Base-by-base conservation (phyloP, 352 stramenopile genomes). In the Phytopythium montanum region DNA sequence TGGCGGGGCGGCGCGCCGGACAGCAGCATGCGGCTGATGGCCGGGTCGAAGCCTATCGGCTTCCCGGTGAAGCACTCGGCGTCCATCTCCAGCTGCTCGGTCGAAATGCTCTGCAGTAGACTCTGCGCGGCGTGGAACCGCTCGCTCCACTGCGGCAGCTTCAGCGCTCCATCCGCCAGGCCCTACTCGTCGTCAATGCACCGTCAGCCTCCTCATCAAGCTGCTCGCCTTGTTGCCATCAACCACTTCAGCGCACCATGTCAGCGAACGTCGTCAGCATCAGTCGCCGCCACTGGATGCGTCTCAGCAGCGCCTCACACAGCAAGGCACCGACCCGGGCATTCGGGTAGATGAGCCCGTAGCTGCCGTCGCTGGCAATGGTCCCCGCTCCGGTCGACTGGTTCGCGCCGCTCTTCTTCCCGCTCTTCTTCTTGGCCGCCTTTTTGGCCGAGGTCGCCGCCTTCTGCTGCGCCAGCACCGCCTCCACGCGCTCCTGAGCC, bases 1-100 rank as follows among this genome's bases (percentile, higher is more conserved):
- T 93, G 81, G 25, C 86, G 81, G 1, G 84, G 86, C 18, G 86
- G 86, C 12, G 83, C 81, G 16, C 80, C 81, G 10, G 80, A 90
- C 1, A 84, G 66, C 48, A 93, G 63, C 41, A 94, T 63, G 12
- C 82, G 80, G 46, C 82, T 92, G 38, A 95, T 80, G 19, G 72
- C 71, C 48, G 78, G 73, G 65, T 95, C 86, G 63, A 95, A 90
- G 23, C 86, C 86, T 18, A 94, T 65, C 1, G 75, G 52, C 34
- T 88, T 87, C 19, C 84, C 86, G 50, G 66, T 79, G 29, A 90
- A 91, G 46, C 74, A 87, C 49, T 86, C 84, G 2, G 69, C 57
- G 42, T 88, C 76, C 52, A 88, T 65, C 61, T 94, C 84, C 7
- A 95, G 56, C 21, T 76, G 59, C 54, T 95, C 86, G 13, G 77